These are phyloP conservation scores for Euphrasia arctica DNA, from an alignment of 305 asterid species.

Conservation along the genomic window DNA sequence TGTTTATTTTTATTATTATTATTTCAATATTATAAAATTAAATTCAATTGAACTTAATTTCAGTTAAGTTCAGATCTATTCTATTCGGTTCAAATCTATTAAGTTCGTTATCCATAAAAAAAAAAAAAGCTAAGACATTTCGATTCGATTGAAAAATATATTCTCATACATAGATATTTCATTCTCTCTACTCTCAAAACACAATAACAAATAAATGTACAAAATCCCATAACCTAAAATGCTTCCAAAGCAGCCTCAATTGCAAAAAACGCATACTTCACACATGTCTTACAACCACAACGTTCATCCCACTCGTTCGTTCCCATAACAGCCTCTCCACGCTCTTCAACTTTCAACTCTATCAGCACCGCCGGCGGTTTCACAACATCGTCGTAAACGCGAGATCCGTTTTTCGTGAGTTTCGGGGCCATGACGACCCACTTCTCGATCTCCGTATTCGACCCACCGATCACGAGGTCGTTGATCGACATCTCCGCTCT, in stretches of 20 bases:
- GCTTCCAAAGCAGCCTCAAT: conserved; percentile 38
- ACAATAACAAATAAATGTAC: background rate
- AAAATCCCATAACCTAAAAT: conserved; percentile 4
- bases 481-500: conserved; percentile 61
- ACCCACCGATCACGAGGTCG: conserved; percentile 28
- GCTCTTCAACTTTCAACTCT: conserved; percentile 35
- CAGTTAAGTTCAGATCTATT: too few relatives aligned
- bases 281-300: conserved; percentile 27
- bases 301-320: conserved; percentile 26
- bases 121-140: too few relatives aligned
- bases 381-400: conserved; percentile 31
- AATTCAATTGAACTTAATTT: too few relatives aligned
- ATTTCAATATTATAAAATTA: too few relatives aligned
- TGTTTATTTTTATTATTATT: too few relatives aligned
- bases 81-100: too few relatives aligned
- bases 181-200: background rate
- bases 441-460: conserved; percentile 39
- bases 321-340: background rate
- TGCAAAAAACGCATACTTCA: conserved; percentile 42
- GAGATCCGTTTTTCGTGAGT: background rate
- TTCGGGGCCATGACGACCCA: conserved; percentile 50
- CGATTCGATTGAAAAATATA: too few relatives aligned
- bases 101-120: too few relatives aligned
- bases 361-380: conserved; percentile 42
- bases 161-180: too few relatives aligned